Percentiles rank a stretch among this genome's conserved stretches.
phyloP scores from a whole-genome alignment of 2,329 filamentous ascomycete species.

The Pseudohalonectria lignicola region DNA sequence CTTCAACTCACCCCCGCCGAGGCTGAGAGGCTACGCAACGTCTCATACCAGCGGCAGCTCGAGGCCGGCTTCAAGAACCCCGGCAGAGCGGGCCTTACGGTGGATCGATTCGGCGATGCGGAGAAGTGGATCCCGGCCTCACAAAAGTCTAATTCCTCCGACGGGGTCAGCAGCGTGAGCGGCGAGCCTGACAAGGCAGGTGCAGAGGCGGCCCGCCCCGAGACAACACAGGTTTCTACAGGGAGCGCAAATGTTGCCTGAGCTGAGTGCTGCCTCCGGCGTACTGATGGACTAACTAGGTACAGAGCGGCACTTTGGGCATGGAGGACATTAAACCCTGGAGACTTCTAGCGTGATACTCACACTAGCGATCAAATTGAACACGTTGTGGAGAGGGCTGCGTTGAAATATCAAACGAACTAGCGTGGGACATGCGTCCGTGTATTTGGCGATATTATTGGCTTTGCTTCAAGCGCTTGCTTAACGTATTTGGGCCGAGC shows the following conservation, averaged over 20 bases:
- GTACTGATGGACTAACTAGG: too few species aligned
- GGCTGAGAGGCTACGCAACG: slow-evolving; percentile 37
- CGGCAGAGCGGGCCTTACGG: slow-evolving; percentile 32
- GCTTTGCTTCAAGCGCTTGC: too few species aligned
- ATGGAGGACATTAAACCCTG: too few species aligned
- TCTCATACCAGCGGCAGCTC: slow-evolving; percentile 44
- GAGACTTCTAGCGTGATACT: too few species aligned
- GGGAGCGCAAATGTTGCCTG: too few species aligned
- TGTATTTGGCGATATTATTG: too few species aligned
- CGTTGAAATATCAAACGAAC: background rate
- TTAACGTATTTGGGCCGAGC: too few species aligned
- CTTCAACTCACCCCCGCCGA: slow-evolving; percentile 42
- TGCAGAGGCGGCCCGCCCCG: background rate
- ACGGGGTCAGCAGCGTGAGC: too few species aligned
- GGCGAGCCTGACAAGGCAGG: too few species aligned
- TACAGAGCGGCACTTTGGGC: too few species aligned
- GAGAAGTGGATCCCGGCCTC: slow-evolving; percentile 10
- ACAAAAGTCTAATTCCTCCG: background rate
- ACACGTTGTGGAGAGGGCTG: background rate
- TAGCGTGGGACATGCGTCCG: too few species aligned
- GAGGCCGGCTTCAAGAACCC: slow-evolving; percentile 40
- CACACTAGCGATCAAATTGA: background rate
- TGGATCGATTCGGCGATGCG: slow-evolving; percentile 26
- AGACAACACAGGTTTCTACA: background rate
- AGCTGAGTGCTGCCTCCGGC: too few species aligned